A percentile compares a stretch with the other conserved stretches of the same genome.
Evolutionary conservation across 257 asterid genomes (phyloP).

Genomic region (Fraxinus pennsylvanica): DNA sequence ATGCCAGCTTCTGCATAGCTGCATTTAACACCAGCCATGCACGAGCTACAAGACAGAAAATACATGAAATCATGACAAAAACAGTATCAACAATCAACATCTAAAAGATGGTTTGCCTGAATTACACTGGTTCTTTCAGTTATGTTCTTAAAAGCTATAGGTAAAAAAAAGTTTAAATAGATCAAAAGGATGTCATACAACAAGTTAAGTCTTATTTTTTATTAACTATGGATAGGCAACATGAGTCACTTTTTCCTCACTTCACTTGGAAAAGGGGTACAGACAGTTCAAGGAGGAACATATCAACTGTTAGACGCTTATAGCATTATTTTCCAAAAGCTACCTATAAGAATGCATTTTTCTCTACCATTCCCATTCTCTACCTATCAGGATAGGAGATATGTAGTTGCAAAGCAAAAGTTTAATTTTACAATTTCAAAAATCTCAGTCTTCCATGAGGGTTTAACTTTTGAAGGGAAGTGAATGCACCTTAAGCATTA

Average conservation of each 20-base stretch:
- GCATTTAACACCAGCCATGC: constrained; percentile 56
- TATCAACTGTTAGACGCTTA: neutral
- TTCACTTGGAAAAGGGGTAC: no score
- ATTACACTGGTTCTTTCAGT: neutral
- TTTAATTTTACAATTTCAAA: neutral
- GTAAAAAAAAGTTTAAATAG: neutral
- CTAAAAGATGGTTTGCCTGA: neutral
- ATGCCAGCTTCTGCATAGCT: constrained; percentile 59
- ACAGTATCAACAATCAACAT: constrained; percentile 6
- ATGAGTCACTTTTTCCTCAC: neutral
- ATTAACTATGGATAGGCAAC: neutral
- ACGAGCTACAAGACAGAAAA: constrained; percentile 36
- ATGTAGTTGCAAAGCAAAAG: neutral
- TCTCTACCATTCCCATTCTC: neutral
- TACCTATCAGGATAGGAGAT: constrained; percentile 1
- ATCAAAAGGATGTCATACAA: constrained; percentile 1
- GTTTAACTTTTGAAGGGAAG: neutral
- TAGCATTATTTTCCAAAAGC: neutral
- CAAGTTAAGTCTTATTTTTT: neutral
- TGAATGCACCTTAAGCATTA: neutral
- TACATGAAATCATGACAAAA: constrained; percentile 14
- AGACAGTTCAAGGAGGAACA: neutral
- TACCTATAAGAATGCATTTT: neutral
- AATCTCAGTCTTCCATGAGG: neutral
- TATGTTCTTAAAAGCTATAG: neutral